A percentile compares a stretch with the other conserved stretches of the same genome.
Conservation (phyloP, 2,329 filamentous ascomycete species). For the Xylariaceae sp. region DNA sequence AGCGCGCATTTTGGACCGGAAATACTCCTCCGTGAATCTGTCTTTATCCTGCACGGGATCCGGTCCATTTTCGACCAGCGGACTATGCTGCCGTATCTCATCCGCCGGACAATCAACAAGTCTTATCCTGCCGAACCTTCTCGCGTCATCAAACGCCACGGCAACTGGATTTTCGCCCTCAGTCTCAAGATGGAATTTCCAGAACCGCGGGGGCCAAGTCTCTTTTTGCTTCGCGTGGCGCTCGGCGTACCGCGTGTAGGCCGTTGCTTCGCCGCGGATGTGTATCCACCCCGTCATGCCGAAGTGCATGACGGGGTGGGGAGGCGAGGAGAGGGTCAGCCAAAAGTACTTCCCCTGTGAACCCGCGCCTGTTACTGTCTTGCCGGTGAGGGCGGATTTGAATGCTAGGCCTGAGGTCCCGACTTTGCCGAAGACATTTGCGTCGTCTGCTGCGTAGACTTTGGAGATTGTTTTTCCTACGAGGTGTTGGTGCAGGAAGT, state of each 20-base stretch:
- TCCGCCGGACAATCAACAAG: conserved; percentile 77
- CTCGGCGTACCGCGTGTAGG: conserved; percentile 81
- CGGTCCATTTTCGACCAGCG: conserved; percentile 87
- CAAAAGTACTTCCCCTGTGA: conserved; percentile 98
- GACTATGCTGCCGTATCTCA: conserved; percentile 72
- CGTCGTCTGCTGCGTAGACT: conserved; percentile 73
- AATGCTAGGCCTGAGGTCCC: conserved; percentile 77
- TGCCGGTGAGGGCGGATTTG: conserved; percentile 69
- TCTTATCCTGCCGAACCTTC: conserved; percentile 75
- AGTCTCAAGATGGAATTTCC: conserved; percentile 79
- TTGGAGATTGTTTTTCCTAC: conserved; percentile 75
- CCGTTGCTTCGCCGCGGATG: conserved; percentile 73
- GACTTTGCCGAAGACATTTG: conserved; percentile 85
- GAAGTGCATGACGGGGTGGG: conserved; percentile 87
- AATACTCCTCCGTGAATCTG: conserved; percentile 71
- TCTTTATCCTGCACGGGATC: conserved; percentile 85
- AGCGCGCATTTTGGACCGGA: conserved; percentile 65
- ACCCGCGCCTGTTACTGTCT: conserved; percentile 66
- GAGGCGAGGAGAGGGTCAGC: conserved; percentile 69
- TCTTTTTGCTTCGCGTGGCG: conserved; percentile 58
- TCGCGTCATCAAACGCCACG: conserved; percentile 78
- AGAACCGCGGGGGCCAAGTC: conserved; percentile 86
- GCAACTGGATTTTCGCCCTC: conserved; percentile 40
- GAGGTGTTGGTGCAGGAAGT: conserved; percentile 79
- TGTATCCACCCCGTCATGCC: conserved; percentile 86